These are phyloP conservation scores for Penicillium italicum DNA, from an alignment of 2,329 filamentous ascomycete genomes.

Conservation along the genomic window DNA sequence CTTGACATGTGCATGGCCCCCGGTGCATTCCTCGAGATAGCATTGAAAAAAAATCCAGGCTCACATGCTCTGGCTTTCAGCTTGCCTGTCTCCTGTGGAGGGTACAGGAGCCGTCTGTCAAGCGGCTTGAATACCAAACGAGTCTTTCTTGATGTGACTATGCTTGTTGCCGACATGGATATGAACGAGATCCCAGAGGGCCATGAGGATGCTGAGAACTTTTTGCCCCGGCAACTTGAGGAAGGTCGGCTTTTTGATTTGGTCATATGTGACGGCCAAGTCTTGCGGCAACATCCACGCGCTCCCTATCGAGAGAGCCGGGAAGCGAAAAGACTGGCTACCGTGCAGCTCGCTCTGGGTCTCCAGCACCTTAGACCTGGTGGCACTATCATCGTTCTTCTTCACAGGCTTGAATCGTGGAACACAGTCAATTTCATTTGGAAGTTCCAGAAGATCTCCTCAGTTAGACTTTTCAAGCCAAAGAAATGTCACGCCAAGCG, in stretches of 20 bases:
- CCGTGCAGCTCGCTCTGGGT: slow-evolving; percentile 44
- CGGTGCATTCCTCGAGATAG: slow-evolving; percentile 48
- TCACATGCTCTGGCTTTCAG: slow-evolving; percentile 23
- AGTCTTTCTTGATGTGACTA: slow-evolving; percentile 48
- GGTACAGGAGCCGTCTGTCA: background rate
- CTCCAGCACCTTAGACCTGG: slow-evolving; percentile 46
- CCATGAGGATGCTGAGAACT: slow-evolving; percentile 23
- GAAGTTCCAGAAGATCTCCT: slow-evolving; percentile 43
- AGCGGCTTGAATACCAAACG: slow-evolving; percentile 7
- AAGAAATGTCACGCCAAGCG: slow-evolving; percentile 38
- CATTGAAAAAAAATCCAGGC: slow-evolving; percentile 36
- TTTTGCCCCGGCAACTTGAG: slow-evolving; percentile 27
- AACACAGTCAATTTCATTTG: slow-evolving; percentile 39
- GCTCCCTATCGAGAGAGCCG: slow-evolving; percentile 31
- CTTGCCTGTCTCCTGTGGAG: background rate
- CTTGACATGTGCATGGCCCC: slow-evolving; percentile 58
- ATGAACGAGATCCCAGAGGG: slow-evolving; percentile 18
- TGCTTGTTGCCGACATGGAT: slow-evolving; percentile 50
- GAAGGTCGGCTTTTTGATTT: slow-evolving; percentile 39
- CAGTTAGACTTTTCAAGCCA: slow-evolving; percentile 48
- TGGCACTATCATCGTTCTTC: slow-evolving; percentile 51
- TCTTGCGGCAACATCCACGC: slow-evolving; percentile 42
- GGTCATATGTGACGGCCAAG: slow-evolving; percentile 49
- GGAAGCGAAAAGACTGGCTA: slow-evolving; percentile 40
- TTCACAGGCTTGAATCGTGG: slow-evolving; percentile 49